These are phyloP conservation scores for Phytophthora palmivora DNA, from an alignment of 352 stramenopile species.

Conservation along the genomic window DNA sequence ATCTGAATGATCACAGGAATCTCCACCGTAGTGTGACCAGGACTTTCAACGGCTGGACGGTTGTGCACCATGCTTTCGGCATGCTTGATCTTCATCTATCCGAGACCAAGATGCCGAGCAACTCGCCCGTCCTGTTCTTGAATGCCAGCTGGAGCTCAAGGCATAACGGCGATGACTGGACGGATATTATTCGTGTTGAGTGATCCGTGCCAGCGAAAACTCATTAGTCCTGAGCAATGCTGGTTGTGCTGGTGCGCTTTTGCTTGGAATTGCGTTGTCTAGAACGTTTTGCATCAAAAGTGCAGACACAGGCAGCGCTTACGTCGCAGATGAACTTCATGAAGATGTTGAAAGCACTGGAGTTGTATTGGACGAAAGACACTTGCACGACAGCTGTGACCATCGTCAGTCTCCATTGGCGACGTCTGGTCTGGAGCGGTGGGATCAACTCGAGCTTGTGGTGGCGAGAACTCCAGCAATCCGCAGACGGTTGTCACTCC, in stretches of 20 bases:
- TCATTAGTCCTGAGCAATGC: background rate
- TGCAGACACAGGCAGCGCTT: slow-evolving; percentile 4
- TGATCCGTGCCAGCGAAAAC: slow-evolving; percentile 11
- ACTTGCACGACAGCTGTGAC: slow-evolving; percentile 11
- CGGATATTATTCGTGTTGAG: slow-evolving; percentile 11
- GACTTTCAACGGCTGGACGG: slow-evolving; percentile 9
- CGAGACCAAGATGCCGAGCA: slow-evolving; percentile 24
- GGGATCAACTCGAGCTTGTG: slow-evolving; percentile 19
- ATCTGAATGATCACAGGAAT: background rate
- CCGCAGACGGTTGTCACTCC: slow-evolving; percentile 11
- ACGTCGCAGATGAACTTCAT: slow-evolving; percentile 30
- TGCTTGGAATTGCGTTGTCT: slow-evolving; percentile 1
- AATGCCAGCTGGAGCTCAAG: slow-evolving; percentile 22
- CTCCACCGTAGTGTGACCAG: background rate
- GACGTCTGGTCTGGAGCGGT: slow-evolving; percentile 20
- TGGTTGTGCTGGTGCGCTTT: slow-evolving; percentile 6
- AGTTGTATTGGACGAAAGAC: background rate
- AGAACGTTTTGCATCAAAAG: slow-evolving; percentile 10
- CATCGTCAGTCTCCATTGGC: slow-evolving; percentile 11
- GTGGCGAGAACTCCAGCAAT: slow-evolving; percentile 1
- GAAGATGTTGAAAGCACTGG: slow-evolving; percentile 15
- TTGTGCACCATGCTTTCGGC: slow-evolving; percentile 21
- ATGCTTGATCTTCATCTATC: slow-evolving; percentile 33
- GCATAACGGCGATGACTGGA: background rate
- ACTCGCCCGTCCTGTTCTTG: slow-evolving; percentile 30